These are phyloP conservation scores for Aspergillus japonicus DNA, from an alignment of 2,329 filamentous ascomycete genomes.

Conservation along the genomic window DNA sequence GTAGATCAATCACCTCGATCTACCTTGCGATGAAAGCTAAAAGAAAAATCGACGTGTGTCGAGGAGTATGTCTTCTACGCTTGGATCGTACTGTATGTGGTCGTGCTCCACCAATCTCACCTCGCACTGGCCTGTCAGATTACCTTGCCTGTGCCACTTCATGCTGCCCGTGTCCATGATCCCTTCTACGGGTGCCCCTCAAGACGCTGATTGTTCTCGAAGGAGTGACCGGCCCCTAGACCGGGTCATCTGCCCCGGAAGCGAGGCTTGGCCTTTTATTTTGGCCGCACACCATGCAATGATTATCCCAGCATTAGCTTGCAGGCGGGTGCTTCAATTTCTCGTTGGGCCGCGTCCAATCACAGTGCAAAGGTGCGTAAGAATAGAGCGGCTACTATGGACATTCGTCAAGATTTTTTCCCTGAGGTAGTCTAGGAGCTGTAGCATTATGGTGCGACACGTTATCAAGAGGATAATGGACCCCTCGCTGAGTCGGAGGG, in stretches of 20 bases:
- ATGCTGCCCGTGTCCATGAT: conserved; percentile 5
- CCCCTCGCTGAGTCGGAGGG: background rate
- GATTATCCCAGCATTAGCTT: conserved; percentile 23
- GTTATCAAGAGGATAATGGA: conserved; percentile 1
- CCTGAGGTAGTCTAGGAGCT: background rate
- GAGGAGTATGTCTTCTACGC: background rate
- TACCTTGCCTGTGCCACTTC: conserved; percentile 9
- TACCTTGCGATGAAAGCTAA: conserved; percentile 1
- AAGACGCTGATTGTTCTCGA: conserved; percentile 14
- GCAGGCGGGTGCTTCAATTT: conserved; percentile 17
- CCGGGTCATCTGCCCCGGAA: conserved; percentile 20
- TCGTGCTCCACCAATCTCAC: background rate
- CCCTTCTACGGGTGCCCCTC: conserved; percentile 5
- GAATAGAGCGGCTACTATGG: background rate
- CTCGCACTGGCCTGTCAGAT: conserved; percentile 9
- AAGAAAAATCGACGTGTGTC: background rate
- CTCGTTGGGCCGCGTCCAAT: conserved; percentile 13
- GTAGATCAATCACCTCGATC: conserved; percentile 11
- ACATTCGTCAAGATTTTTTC: conserved; percentile 1
- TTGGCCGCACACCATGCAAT: conserved; percentile 19
- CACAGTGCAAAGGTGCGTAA: background rate
- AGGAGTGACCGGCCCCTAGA: conserved; percentile 14
- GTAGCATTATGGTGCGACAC: background rate
- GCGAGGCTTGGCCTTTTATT: conserved; percentile 15
- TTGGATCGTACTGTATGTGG: background rate